A percentile compares a stretch with the other conserved stretches of the same genome.
Evolutionary conservation across 2,329 filamentous ascomycete species (phyloP).

Genomic region (Ophiostoma novo-ulmi): DNA sequence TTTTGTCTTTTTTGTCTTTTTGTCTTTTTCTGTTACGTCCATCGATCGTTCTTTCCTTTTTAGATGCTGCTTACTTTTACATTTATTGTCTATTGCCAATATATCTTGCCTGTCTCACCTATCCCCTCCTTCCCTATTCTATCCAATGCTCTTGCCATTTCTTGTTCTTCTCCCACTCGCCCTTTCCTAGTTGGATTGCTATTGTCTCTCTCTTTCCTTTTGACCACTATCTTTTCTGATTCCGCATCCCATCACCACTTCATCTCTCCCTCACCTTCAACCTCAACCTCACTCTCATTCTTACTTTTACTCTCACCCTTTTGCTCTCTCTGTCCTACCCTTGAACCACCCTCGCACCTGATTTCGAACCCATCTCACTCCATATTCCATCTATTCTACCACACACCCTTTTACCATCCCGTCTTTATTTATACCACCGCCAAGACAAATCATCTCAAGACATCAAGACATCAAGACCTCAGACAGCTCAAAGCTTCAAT

Average conservation of each 20-base stretch:
- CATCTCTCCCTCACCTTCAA: neutral
- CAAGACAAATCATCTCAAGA: neutral
- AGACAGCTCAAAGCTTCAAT: neutral
- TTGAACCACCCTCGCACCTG: neutral
- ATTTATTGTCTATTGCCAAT: neutral
- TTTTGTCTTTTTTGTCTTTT: neutral
- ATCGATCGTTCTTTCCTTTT: neutral
- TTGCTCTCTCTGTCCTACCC: neutral
- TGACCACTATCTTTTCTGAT: neutral
- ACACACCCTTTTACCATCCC: neutral
- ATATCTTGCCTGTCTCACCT: neutral
- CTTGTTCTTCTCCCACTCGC: neutral
- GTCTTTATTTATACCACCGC: neutral
- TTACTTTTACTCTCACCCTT: neutral
- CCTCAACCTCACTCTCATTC: too few relatives aligned
- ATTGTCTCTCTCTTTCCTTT: neutral
- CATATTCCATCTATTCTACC: neutral
- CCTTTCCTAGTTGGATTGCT: neutral
- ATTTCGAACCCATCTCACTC: conserved; percentile 5
- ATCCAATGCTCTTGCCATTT: conserved; percentile 4
- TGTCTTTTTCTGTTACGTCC: too few relatives aligned
- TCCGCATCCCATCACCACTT: conserved; percentile 4
- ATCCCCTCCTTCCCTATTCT: neutral
- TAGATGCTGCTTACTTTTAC: neutral
- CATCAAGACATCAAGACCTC: neutral